Conservation (phyloP, 177 flowering plant genomes). For the Vitis hybrid region DNA sequence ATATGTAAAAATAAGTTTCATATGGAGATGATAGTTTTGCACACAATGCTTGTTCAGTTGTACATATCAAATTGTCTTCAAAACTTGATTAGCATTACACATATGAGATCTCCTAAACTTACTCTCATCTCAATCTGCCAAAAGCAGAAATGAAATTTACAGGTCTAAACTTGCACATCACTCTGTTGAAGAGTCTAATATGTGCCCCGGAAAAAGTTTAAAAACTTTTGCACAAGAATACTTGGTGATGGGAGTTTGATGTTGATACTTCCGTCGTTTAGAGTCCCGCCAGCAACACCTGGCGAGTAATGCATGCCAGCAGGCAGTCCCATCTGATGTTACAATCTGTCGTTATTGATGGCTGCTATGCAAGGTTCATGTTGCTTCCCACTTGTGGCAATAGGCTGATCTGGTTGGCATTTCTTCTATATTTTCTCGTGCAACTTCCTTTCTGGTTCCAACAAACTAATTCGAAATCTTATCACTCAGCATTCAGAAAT, state of each 20-base stretch:
- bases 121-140: not conserved
- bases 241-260: not conserved
- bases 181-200: not conserved
- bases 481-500: no score
- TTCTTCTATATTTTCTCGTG: not conserved
- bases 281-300: not conserved
- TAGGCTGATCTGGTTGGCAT: not conserved
- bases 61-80: no score
- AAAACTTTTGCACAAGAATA: not conserved
- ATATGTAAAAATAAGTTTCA: no score
- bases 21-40: no score
- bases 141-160: no score
- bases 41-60: no score
- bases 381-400: not conserved
- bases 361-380: not conserved
- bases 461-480: no score
- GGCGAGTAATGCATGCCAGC: not conserved
- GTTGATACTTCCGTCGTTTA: not conserved
- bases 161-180: not conserved
- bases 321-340: not conserved
- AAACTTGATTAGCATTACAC: not conserved
- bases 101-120: not conserved
- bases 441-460: not conserved
- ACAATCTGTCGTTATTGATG: not conserved
- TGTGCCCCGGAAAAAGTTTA: not conserved